These are phyloP conservation scores for Lasiosphaeris hirsuta DNA, from an alignment of 495 filamentous ascomycete species.

Conservation along the genomic window DNA sequence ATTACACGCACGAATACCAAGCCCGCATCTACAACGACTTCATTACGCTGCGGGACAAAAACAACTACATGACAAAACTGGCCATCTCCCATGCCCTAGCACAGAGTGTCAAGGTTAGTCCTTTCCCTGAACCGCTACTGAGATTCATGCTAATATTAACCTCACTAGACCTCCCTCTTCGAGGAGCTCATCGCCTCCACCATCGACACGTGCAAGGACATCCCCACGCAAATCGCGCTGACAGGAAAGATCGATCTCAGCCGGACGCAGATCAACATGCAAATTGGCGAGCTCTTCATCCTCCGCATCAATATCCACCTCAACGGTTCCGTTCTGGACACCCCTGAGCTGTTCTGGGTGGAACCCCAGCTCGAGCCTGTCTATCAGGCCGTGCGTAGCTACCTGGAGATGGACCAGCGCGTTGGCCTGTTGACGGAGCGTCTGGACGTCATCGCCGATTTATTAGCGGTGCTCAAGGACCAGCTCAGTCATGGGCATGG, in stretches of 20 bases:
- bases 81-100: conserved; percentile 93
- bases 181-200: conserved; percentile 94
- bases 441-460: conserved; percentile 88
- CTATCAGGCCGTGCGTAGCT: conserved; percentile 90
- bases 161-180: conserved; percentile 81
- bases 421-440: conserved; percentile 87
- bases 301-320: conserved; percentile 95
- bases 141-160: conserved; percentile 6
- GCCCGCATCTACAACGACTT: conserved; percentile 99
- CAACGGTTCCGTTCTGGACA: conserved; percentile 95
- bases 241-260: conserved; percentile 87
- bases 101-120: conserved; percentile 79
- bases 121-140: neutral
- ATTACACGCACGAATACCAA: conserved; percentile 96
- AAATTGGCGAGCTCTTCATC: conserved; percentile 97
- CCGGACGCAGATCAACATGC: conserved; percentile 90
- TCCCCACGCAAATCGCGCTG: conserved; percentile 83
- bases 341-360: conserved; percentile 96
- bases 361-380: conserved; percentile 94
- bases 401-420: conserved; percentile 96
- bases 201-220: conserved; percentile 82
- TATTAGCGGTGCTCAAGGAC: conserved; percentile 91
- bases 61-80: conserved; percentile 96
- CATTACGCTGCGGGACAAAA: conserved; percentile 86
- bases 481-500: conserved; percentile 95